phyloP scores from a whole-genome alignment of 2,329 filamentous ascomycete genomes.

The Aspergillus sp. region DNA sequence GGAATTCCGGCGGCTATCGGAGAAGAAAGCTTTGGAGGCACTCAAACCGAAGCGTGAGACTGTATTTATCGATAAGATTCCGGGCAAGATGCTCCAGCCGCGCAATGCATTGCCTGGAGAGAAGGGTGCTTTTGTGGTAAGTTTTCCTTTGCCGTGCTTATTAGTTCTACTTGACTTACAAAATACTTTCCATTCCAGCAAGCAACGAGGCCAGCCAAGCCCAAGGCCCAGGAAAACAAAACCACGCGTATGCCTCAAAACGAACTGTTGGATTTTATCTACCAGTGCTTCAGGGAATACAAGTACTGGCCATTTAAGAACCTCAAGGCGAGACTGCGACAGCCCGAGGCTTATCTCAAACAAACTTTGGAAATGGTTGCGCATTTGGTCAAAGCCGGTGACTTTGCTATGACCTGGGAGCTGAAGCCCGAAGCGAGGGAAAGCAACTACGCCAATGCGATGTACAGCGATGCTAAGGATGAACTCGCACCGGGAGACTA shows the following conservation, averaged over 20 bases:
- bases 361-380: conserved; percentile 81
- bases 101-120: conserved; percentile 53
- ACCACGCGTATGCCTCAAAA: conserved; percentile 85
- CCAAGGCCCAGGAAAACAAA: conserved; percentile 70
- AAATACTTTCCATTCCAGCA: conserved; percentile 33
- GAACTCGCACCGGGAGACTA: conserved; percentile 52
- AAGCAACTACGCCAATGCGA: conserved; percentile 48
- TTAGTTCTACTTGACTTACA: conserved; percentile 17
- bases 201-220: conserved; percentile 56
- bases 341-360: conserved; percentile 92
- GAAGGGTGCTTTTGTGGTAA: conserved; percentile 46
- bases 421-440: conserved; percentile 70
- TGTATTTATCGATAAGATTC: conserved; percentile 49
- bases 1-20: conserved; percentile 66
- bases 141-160: conserved; percentile 19
- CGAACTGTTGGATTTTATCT: conserved; percentile 83
- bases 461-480: conserved; percentile 53
- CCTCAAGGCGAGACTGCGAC: conserved; percentile 72
- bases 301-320: conserved; percentile 93
- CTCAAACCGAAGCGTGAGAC: conserved; percentile 63
- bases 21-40: conserved; percentile 59
- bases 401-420: conserved; percentile 83
- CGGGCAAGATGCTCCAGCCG: conserved; percentile 58
- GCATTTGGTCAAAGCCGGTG: conserved; percentile 76
- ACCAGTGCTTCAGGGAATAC: conserved; percentile 79